A percentile compares a stretch with the other conserved stretches of the same genome.
phyloP scores from a whole-genome alignment of 768 basidiomycete species.

The Goffeauzyma gilvescens region DNA sequence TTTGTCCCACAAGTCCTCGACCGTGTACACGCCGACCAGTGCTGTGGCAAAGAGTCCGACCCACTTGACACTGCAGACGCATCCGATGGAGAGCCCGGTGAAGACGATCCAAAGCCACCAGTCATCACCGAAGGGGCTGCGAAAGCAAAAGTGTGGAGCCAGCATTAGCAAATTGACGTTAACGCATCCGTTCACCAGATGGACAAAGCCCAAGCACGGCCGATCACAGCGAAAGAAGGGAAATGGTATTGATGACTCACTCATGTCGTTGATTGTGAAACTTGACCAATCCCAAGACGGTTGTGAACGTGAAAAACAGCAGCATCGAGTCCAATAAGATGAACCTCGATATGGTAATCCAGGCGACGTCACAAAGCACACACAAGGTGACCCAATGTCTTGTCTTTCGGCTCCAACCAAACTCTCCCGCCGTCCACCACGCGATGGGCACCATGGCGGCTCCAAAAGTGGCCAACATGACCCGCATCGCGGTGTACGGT shows the following conservation, averaged over 20 bases:
- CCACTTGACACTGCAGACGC: constrained; percentile 91
- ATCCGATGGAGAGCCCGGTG: constrained; percentile 86
- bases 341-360: constrained; percentile 91
- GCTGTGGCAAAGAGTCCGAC: constrained; percentile 89
- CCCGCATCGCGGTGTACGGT: constrained; percentile 84
- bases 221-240: too few relatives aligned
- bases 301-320: constrained; percentile 95
- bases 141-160: constrained; percentile 3
- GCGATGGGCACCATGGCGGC: constrained; percentile 86
- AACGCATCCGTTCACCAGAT: too few relatives aligned
- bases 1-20: constrained; percentile 96
- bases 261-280: constrained; percentile 94
- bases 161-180: not conserved
- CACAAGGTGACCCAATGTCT: constrained; percentile 84
- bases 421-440: constrained; percentile 89
- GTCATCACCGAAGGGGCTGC: constrained; percentile 75
- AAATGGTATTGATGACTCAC: constrained; percentile 37
- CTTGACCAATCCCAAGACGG: constrained; percentile 81
- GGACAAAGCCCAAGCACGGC: not conserved
- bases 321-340: constrained; percentile 96
- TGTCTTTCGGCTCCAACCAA: constrained; percentile 75
- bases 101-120: constrained; percentile 95
- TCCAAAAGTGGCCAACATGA: constrained; percentile 84
- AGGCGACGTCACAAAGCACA: constrained; percentile 84
- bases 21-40: constrained; percentile 82